A percentile compares a stretch with the other conserved stretches of the same genome.
Conservation (phyloP, 2,329 filamentous ascomycete species). For the Leptosphaerulina australis region DNA sequence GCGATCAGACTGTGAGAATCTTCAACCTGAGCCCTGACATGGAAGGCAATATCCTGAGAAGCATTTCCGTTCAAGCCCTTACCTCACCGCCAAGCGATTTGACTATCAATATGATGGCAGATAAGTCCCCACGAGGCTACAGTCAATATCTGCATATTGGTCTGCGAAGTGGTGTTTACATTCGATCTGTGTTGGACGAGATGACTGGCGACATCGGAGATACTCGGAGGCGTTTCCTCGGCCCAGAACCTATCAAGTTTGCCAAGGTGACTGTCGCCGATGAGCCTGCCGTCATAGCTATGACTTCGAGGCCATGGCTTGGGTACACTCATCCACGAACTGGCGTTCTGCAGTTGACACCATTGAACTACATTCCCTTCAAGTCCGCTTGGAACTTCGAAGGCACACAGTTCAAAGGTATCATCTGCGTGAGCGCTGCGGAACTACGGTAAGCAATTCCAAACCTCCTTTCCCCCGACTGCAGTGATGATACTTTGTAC, state of each 20-base stretch:
- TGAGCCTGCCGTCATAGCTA: constrained; percentile 81
- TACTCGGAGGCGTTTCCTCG: constrained; percentile 91
- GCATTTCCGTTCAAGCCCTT: constrained; percentile 91
- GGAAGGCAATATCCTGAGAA: constrained; percentile 71
- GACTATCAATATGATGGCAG: constrained; percentile 92
- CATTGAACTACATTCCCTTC: constrained; percentile 83
- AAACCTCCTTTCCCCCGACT: constrained; percentile 35
- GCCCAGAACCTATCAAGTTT: constrained; percentile 85
- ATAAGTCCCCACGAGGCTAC: constrained; percentile 85
- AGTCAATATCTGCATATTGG: constrained; percentile 96
- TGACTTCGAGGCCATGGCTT: constrained; percentile 95
- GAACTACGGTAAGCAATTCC: constrained; percentile 74
- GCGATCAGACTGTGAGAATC: constrained; percentile 94
- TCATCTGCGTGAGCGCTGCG: constrained; percentile 90
- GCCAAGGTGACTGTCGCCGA: constrained; percentile 90
- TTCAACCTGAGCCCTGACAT: constrained; percentile 88
- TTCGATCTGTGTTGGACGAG: constrained; percentile 93
- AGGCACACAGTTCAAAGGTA: constrained; percentile 91
- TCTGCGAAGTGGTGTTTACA: constrained; percentile 91
- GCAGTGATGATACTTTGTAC: constrained; percentile 69
- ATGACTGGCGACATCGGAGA: constrained; percentile 94
- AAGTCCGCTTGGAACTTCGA: constrained; percentile 98
- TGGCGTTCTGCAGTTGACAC: constrained; percentile 88
- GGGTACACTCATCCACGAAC: constrained; percentile 89
- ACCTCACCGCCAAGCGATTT: constrained; percentile 88